phyloP scores from a whole-genome alignment of 306 rosid species.

The Castanopsis chinensis region DNA sequence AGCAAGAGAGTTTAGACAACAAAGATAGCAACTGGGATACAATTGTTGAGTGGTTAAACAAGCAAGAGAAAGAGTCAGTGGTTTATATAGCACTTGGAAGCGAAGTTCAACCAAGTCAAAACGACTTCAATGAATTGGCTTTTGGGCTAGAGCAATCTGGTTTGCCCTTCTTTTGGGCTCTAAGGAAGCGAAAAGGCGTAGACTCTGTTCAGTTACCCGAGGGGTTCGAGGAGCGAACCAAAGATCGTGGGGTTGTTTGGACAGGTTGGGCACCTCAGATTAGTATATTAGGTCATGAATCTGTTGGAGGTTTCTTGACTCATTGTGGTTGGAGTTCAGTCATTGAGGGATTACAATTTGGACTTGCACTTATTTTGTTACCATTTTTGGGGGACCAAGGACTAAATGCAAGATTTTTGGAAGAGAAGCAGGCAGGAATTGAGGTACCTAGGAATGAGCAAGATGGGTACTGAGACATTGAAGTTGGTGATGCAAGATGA shows the following conservation, averaged over 20 bases:
- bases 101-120: conserved; percentile 19
- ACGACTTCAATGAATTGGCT: conserved; percentile 25
- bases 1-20: background rate
- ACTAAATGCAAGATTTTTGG: background rate
- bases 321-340: conserved; percentile 40
- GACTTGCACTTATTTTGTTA: conserved; percentile 14
- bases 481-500: conserved; percentile 16
- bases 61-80: conserved; percentile 20
- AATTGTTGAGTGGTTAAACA: conserved; percentile 29
- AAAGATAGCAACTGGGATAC: background rate
- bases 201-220: background rate
- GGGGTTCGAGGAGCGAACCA: conserved; percentile 1
- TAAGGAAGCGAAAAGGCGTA: background rate
- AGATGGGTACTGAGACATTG: conserved; percentile 11
- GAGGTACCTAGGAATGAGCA: conserved; percentile 2
- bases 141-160: conserved; percentile 25
- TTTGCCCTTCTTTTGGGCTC: conserved; percentile 30
- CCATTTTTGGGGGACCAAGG: conserved; percentile 27
- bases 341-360: conserved; percentile 14
- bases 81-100: conserved; percentile 33
- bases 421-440: conserved; percentile 6
- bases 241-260: conserved; percentile 15
- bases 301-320: conserved; percentile 30
- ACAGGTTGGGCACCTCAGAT: conserved; percentile 31
- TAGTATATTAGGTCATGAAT: conserved; percentile 24